Conservation (phyloP, 2,329 filamentous ascomycete genomes). For the Trichoderma brevicompactum region DNA sequence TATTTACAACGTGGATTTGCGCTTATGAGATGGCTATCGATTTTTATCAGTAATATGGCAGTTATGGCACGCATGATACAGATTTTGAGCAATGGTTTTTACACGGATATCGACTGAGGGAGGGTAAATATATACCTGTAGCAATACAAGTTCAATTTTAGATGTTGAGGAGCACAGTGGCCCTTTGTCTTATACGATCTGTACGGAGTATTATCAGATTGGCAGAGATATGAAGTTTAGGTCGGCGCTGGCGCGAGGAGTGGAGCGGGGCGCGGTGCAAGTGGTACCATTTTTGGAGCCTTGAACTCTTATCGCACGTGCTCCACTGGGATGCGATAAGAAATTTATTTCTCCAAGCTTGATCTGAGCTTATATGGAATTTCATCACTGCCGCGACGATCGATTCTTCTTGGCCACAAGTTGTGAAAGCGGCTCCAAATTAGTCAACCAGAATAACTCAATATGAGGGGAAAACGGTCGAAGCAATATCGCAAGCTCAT, state of each 20-base stretch:
- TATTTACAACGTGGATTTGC: not conserved
- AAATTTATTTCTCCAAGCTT: slow-evolving; percentile 44
- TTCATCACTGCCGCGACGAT: slow-evolving; percentile 3
- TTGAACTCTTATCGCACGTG: slow-evolving; percentile 44
- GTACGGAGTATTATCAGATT: no score
- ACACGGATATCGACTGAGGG: not conserved
- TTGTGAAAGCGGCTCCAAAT: not conserved
- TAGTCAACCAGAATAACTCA: slow-evolving; percentile 31
- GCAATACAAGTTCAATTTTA: not conserved
- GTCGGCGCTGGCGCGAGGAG: not conserved
- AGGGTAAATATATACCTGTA: not conserved
- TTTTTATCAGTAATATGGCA: not conserved
- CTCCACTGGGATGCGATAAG: slow-evolving; percentile 41
- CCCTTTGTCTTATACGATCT: no score
- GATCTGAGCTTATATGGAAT: not conserved
- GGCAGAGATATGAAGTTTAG: no score
- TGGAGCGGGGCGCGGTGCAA: not conserved
- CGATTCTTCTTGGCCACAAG: not conserved
- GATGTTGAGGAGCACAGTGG: not conserved
- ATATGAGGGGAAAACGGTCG: slow-evolving; percentile 56
- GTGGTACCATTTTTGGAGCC: not conserved
- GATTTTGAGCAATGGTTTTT: not conserved
- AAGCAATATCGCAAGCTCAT: slow-evolving; percentile 79
- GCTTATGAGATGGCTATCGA: not conserved
- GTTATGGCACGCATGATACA: not conserved